Evolutionary conservation across 768 basidiomycete species (phyloP).

Genomic region (Suillus occidentalis): DNA sequence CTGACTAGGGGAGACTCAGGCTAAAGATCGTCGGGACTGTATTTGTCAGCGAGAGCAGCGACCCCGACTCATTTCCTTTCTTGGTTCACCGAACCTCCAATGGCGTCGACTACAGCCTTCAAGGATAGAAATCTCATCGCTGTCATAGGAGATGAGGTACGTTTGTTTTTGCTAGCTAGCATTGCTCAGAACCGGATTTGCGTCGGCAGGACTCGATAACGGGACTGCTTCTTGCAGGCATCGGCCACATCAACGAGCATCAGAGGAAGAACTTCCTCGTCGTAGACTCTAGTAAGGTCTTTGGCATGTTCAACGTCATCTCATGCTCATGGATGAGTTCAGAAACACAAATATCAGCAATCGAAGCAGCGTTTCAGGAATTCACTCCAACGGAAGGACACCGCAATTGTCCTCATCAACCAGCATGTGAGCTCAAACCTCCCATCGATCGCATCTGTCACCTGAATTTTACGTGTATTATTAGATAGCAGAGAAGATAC

Average conservation of each 20-base stretch:
- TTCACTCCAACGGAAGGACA: slow-evolving; percentile 93
- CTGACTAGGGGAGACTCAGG: not conserved
- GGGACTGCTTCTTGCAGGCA: slow-evolving; percentile 90
- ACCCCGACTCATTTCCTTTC: slow-evolving; percentile 17
- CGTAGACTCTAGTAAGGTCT: slow-evolving; percentile 84
- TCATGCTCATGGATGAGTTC: slow-evolving; percentile 14
- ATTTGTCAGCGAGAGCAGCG: slow-evolving; percentile 16
- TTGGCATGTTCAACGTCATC: not conserved
- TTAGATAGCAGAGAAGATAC: slow-evolving; percentile 95
- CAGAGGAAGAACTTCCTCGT: slow-evolving; percentile 98
- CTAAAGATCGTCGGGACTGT: not conserved
- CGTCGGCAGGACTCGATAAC: slow-evolving; percentile 87
- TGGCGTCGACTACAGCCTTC: slow-evolving; percentile 56
- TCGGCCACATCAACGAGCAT: slow-evolving; percentile 86
- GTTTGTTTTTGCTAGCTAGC: slow-evolving; percentile 11
- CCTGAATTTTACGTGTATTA: slow-evolving; percentile 10
- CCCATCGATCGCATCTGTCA: slow-evolving; percentile 7
- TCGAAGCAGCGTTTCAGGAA: slow-evolving; percentile 92
- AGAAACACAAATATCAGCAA: slow-evolving; percentile 91
- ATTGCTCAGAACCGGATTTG: not conserved
- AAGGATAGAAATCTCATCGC: slow-evolving; percentile 89
- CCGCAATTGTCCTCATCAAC: slow-evolving; percentile 96
- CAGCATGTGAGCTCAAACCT: slow-evolving; percentile 73
- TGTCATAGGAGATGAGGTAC: slow-evolving; percentile 96
- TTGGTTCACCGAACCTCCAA: slow-evolving; percentile 21